A percentile compares a stretch with the other conserved stretches of the same genome.
phyloP scores from a whole-genome alignment of 345 rosid genomes.

The Psidium friedrichsthalianum region DNA sequence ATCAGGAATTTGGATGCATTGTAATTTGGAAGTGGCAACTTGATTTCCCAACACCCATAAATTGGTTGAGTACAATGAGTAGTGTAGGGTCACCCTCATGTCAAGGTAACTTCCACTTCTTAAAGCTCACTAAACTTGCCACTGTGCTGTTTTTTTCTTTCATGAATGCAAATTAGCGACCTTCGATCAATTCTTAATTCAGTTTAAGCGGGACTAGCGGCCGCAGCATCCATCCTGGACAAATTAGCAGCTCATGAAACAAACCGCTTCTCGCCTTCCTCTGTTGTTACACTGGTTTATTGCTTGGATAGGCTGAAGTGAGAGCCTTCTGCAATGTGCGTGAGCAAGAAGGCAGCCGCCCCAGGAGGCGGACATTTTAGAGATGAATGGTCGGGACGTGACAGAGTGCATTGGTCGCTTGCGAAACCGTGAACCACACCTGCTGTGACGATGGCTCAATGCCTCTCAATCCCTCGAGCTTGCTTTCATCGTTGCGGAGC shows the following conservation, averaged over 20 bases:
- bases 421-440: conserved; percentile 51
- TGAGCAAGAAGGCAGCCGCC: conserved; percentile 71
- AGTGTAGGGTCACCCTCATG: neutral
- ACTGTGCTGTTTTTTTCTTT: no score
- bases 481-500: conserved; percentile 58
- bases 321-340: conserved; percentile 67
- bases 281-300: neutral
- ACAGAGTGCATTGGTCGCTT: conserved; percentile 70
- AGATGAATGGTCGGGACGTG: conserved; percentile 70
- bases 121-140: no score
- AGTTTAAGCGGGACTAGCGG: neutral
- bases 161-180: no score
- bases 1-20: neutral
- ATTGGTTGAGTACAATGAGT: neutral
- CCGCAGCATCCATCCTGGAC: neutral
- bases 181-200: no score
- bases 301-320: conserved; percentile 37
- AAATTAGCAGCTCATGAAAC: no score
- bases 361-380: conserved; percentile 52
- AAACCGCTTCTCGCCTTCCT: no score
- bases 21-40: neutral
- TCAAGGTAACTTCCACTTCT: no score
- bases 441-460: conserved; percentile 62
- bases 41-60: neutral
- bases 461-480: conserved; percentile 69